Percentiles rank a stretch among this genome's conserved stretches.
Evolutionary conservation across 768 basidiomycete genomes (phyloP).

Genomic region (Kwoniella shandongensis): DNA sequence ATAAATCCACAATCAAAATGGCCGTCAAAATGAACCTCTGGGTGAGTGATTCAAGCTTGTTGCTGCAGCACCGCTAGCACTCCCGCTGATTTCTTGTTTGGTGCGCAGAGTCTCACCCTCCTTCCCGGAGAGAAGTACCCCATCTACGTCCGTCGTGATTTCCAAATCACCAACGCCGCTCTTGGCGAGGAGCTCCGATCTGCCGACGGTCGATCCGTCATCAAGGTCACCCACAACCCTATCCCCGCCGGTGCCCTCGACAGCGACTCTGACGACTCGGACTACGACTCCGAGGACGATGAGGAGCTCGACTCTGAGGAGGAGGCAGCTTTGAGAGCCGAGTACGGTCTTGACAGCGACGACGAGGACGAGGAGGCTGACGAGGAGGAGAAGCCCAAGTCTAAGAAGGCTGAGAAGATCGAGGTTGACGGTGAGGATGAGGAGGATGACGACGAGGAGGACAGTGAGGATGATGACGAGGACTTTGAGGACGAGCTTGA

Average conservation of each 20-base stretch:
- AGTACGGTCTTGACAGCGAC: conserved; percentile 53
- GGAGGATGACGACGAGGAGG: conserved; percentile 30
- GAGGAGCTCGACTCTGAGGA: conserved; percentile 51
- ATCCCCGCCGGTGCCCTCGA: conserved; percentile 44
- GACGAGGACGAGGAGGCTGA: conserved; percentile 48
- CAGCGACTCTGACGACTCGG: conserved; percentile 37
- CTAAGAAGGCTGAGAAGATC: conserved; percentile 57
- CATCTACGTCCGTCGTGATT: conserved; percentile 65
- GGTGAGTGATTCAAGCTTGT: conserved; percentile 25
- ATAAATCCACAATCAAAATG: conserved; percentile 31
- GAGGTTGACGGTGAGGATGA: conserved; percentile 25
- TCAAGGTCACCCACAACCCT: conserved; percentile 54
- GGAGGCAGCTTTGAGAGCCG: conserved; percentile 20
- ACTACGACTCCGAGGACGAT: conserved; percentile 36
- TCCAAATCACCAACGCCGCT: conserved; percentile 78
- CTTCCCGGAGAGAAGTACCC: conserved; percentile 57
- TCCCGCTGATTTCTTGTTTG: conserved; percentile 4
- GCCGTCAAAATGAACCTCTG: conserved; percentile 42
- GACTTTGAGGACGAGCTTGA: conserved; percentile 54
- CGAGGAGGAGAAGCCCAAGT: conserved; percentile 61
- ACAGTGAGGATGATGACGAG: conserved; percentile 58
- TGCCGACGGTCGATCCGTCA: conserved; percentile 54
- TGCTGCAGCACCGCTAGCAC: not conserved
- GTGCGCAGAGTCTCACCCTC: conserved; percentile 43
- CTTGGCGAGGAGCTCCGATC: conserved; percentile 73